Base-by-base conservation (phyloP, 2,329 filamentous ascomycete genomes). In the Pezicula carpinea region DNA sequence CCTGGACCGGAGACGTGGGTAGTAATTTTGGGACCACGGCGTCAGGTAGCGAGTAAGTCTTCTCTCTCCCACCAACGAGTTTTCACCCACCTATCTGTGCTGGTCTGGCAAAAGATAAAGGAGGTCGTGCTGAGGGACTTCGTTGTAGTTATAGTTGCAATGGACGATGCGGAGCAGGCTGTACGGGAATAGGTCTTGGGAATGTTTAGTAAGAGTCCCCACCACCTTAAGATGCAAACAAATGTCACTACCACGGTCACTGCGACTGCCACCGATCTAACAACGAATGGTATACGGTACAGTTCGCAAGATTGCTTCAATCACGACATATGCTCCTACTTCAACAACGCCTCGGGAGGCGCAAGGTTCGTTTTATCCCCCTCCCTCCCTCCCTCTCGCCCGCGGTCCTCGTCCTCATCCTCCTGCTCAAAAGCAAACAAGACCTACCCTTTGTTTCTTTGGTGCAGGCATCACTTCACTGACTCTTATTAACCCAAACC, bases 321-420 rank as follows among this genome's bases (percentile, higher is more conserved):
- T 0, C 73, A 76, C 45, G 73, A 76, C 41, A 68, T 76, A 11
- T 76, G 73, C 56, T 74, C 71, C 4, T 76, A 71, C 52, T 76
- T 76, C 49, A 68, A 75, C 23, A 69, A 69, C 43, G 71, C 73
- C 2, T 68, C 61, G n/a, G 70, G 70, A 6, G 73, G 73, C 2
- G 60, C 69, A 0, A 71, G 66, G 73, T 73, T 56, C 50, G 58
- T 44, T 5, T 17, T 6, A 32, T 50, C 5, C 6, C 14, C 14
- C 5, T 32, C 2, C 17, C 17, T 43, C 2, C 14, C 32, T 14
- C 6, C 7, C 5, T 0, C 11, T 4, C 13, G 17, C 5, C 35
- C 15, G 17, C 8, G 17, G n/a, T n/a, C n/a, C n/a, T n/a, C n/a
- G n/a, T n/a, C 15, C 6, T 38, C 5, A 17, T 15, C 15, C 21